Evolutionary conservation across 192 early-diverging fungal genomes (phyloP), one percentile per base, ranked within the genome.

Genomic region (Dissophora globulifera): DNA sequence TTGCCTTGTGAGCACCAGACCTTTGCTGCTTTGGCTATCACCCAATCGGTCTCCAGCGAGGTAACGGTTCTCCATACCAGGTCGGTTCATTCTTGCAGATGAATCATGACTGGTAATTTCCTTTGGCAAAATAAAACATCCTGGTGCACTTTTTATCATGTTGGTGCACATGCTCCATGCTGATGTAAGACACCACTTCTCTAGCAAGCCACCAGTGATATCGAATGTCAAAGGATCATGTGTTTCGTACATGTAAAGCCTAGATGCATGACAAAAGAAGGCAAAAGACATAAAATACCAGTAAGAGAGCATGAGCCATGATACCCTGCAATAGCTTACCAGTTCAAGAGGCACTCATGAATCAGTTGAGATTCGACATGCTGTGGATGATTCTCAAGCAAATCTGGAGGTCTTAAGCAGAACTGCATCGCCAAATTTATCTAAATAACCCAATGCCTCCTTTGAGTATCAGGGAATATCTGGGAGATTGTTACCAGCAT

Each of bases 41-140:
- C 65, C 65, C 56, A 68, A 40, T 68, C 65, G 35, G 55, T 57
- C 49, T 68, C 65, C n/a, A n/a, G n/a, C n/a, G n/a, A n/a, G n/a
- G n/a, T n/a, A n/a, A n/a, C n/a, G n/a, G n/a, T n/a, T n/a, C n/a
- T n/a, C n/a, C n/a, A n/a, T n/a, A n/a, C n/a, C n/a, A n/a, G n/a
- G n/a, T n/a, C n/a, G n/a, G n/a, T 67, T 67, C 9, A 54, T 49
- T 58, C 65, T 58, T 51, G 54, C 65, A n/a, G 48, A 58, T 46
- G 55, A 67, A 33, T 67, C 55, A 50, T 58, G 54, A 38, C 55
- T 47, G 15, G 65, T 58, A 15, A 51, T 50, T 22, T 58, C 56
- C 30, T 56, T 56, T 29, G 48, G 48, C 43, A 68, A 40, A 23
- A 68, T 54, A 45, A 67, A 68, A 33, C 48, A 40, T 42, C 56